Base-by-base conservation (phyloP, 768 basidiomycete species). In the Infundibulicybe gibba region DNA sequence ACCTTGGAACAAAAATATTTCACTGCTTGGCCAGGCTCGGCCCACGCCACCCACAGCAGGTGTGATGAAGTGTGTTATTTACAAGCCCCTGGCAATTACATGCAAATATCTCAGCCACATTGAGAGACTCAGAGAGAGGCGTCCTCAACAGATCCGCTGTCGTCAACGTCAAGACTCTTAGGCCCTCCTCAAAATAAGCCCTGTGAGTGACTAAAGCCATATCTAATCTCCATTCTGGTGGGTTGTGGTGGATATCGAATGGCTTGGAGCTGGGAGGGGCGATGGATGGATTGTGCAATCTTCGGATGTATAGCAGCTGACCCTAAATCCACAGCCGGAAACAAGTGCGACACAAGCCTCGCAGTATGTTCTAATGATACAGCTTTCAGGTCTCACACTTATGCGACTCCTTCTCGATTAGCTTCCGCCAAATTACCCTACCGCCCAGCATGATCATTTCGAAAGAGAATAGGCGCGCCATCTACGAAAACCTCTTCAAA, bases 401-500 rank as follows among this genome's bases (percentile, higher is more conserved):
- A 12, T 40, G 13, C 17, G 13, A 17, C 41, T 38, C 6, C 10
- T 16, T 4, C 48, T 17, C 5, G 12, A 39, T 14, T 46, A 69
- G 66, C 67, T 63, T 68, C 61, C 60, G 54, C 49, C 55, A 44
- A 48, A 66, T 61, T 65, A 67, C 56, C 49, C 53, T 43, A 54
- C 54, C 45, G 61, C 69, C 66, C 73, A 89, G 67, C 74, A 99
- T 99, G 95, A 86, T 99, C 60, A 97, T 99, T 69, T 77, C 90
- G 63, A 99, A 99, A 80, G 65, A 87, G 71, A 90, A 97, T 81
- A 81, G 87, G 74, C 90, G 91, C 64, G 69, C 80, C 67, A 98
- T 99, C 80, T 99, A 97, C 79, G 94, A 99, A 76, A 89, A 88
- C 79, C 94, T 99, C 80, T 99, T 99, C 90, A 97, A 97, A 76